A percentile compares a stretch with the other conserved stretches of the same genome.
phyloP scores from a whole-genome alignment of 495 filamentous ascomycete species.

The Immersiella caudata region DNA sequence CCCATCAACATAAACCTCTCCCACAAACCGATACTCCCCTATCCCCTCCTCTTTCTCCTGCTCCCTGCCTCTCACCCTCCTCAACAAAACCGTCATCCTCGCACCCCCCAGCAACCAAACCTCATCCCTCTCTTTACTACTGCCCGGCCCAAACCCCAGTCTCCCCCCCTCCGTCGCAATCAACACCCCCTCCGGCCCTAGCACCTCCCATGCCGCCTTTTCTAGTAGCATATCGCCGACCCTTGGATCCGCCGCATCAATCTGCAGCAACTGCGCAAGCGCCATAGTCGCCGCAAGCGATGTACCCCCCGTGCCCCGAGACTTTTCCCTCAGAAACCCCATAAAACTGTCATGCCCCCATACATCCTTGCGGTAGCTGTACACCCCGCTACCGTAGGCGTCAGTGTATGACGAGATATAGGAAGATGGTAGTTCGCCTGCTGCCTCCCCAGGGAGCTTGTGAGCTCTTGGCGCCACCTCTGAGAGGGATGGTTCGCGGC shows the following conservation, averaged over 20 bases:
- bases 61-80: neutral
- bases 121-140: neutral
- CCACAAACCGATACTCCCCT: neutral
- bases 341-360: neutral
- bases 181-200: neutral
- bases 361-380: neutral
- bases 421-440: too few relatives aligned
- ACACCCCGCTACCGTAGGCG: neutral
- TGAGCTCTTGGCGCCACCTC: too few relatives aligned
- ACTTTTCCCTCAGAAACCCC: neutral
- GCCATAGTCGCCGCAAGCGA: neutral
- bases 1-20: neutral
- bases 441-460: too few relatives aligned
- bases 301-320: neutral
- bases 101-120: neutral
- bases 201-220: neutral
- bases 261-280: constrained; percentile 2
- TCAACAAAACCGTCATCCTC: neutral
- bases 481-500: too few relatives aligned
- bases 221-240: neutral
- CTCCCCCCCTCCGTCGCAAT: neutral
- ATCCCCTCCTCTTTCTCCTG: too few relatives aligned
- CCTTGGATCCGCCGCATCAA: neutral
- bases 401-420: too few relatives aligned
- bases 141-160: neutral